phyloP scores from a whole-genome alignment of 768 basidiomycete species.

The Rickenella mellea region DNA sequence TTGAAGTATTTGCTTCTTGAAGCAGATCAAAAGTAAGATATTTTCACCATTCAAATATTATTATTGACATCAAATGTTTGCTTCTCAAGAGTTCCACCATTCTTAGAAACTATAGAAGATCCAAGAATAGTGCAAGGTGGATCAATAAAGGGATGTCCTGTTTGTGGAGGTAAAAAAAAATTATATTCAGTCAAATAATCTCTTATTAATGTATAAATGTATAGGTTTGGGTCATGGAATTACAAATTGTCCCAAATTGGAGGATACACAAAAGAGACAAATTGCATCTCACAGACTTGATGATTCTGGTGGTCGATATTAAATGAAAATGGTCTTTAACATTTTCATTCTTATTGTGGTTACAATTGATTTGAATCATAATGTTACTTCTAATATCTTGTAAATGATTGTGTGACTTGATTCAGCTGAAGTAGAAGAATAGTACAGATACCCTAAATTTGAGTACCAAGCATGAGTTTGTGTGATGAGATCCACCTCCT shows the following conservation, averaged over 20 bases:
- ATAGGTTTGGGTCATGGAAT: conserved; percentile 88
- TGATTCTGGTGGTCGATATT: conserved; percentile 54
- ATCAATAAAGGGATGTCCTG: conserved; percentile 79
- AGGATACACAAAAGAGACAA: conserved; percentile 84
- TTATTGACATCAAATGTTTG: conserved; percentile 6
- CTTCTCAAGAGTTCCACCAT: conserved; percentile 75
- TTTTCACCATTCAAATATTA: neutral
- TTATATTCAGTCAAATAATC: neutral
- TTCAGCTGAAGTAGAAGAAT: too few relatives aligned
- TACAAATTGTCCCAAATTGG: conserved; percentile 92
- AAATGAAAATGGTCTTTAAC: too few relatives aligned
- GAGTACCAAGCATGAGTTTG: too few relatives aligned
- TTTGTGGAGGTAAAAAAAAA: conserved; percentile 72
- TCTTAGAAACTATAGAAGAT: conserved; percentile 84
- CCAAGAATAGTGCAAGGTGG: conserved; percentile 75
- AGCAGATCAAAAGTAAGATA: conserved; percentile 85
- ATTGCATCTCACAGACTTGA: conserved; percentile 77
- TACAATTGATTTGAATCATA: too few relatives aligned
- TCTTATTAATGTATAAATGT: neutral
- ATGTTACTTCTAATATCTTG: too few relatives aligned
- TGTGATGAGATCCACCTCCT: too few relatives aligned
- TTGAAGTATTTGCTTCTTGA: conserved; percentile 95
- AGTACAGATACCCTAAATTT: too few relatives aligned
- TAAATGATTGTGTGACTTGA: too few relatives aligned
- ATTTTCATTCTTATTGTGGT: too few relatives aligned